Percentiles rank a stretch among this genome's conserved stretches.
Conservation (phyloP, 164 flowering plant genomes). For the Magnolia sinica region DNA sequence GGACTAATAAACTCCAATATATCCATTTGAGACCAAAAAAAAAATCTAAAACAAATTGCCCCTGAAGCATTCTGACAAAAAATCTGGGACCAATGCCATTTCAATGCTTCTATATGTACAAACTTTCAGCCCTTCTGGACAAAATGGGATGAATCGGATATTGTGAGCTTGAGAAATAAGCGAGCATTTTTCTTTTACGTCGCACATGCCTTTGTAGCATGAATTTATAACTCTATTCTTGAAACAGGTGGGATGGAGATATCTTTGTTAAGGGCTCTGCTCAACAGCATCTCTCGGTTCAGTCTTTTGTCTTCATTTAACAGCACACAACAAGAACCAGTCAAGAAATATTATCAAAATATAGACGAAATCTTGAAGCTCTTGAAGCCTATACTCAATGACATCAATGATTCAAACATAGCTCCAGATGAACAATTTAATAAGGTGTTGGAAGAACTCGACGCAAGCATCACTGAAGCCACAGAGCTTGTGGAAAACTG, state of each 20-base stretch:
- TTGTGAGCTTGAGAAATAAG: neutral
- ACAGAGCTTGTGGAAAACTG: constrained; percentile 58
- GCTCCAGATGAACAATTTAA: constrained; percentile 45
- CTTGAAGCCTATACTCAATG: constrained; percentile 61
- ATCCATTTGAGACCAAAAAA: no score
- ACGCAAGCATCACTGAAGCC: constrained; percentile 48
- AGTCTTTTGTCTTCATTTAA: constrained; percentile 40
- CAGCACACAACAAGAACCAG: constrained; percentile 45
- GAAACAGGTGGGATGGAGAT: constrained; percentile 70
- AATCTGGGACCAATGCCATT: neutral
- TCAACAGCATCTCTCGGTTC: constrained; percentile 48
- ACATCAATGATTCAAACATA: constrained; percentile 43
- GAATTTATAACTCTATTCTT: neutral
- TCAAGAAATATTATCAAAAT: constrained; percentile 45
- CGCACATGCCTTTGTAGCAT: neutral
- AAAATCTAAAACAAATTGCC: neutral
- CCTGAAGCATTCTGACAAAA: neutral
- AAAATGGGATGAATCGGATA: neutral
- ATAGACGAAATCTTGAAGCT: constrained; percentile 63
- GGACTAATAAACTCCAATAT: no score
- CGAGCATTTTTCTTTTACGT: no score
- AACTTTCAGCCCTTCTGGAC: neutral
- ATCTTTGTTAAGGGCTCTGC: constrained; percentile 58
- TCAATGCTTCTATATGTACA: neutral
- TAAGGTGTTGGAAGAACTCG: constrained; percentile 48